A percentile compares a stretch with the other conserved stretches of the same genome.
These are phyloP conservation scores for Paramecium octaurelia DNA, from an alignment of 73 alveolate genomes.

Conservation along the genomic window DNA sequence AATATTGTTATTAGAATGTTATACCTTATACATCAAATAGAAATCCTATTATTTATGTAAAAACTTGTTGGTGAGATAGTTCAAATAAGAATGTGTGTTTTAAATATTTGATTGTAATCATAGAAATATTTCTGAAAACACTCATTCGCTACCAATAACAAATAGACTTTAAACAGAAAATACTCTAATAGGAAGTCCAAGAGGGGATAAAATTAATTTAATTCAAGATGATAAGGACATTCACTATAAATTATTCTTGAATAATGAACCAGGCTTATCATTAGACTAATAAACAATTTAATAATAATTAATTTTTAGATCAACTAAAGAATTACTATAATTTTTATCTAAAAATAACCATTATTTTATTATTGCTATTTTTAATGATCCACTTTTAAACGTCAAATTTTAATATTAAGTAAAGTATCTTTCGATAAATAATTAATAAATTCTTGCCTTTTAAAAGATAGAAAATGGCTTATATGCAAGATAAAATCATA, in stretches of 20 bases:
- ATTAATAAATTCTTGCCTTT: not conserved
- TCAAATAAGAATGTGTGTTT: not conserved
- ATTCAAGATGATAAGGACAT: not conserved
- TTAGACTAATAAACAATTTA: not conserved
- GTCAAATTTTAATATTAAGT: not conserved
- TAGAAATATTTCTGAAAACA: not conserved
- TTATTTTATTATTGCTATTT: not conserved
- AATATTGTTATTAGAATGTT: not conserved
- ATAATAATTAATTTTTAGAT: not conserved
- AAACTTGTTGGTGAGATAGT: not conserved
- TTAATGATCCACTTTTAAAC: not conserved
- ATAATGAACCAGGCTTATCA: not conserved
- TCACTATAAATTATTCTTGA: not conserved
- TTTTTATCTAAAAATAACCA: not conserved
- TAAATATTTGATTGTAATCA: not conserved
- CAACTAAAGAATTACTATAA: not conserved
- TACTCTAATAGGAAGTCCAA: not conserved
- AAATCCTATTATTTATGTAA: not conserved
- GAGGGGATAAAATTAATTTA: not conserved
- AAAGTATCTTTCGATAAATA: not conserved
- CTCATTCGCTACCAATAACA: not conserved
- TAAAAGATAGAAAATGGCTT: not conserved
- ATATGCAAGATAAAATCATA: not conserved
- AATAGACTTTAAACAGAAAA: not conserved
- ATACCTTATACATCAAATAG: not conserved